Conservation (phyloP, 192 early-diverging fungal genomes). For the Backusella morwellensis region DNA sequence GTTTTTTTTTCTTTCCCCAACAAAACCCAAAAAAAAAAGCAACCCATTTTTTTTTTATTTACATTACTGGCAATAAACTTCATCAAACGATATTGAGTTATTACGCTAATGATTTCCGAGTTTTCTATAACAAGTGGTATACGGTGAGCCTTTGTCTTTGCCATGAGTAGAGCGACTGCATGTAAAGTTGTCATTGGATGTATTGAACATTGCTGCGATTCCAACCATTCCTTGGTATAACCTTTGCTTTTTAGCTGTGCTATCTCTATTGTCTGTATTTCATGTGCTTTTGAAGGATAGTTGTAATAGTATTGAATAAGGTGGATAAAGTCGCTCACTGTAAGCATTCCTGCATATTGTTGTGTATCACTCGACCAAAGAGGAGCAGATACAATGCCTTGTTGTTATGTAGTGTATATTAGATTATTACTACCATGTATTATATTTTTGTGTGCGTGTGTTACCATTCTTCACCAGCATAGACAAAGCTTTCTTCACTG, state of each 20-base stretch:
- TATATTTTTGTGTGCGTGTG: not conserved
- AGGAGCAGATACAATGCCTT: conserved; percentile 89
- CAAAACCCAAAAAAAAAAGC: not conserved
- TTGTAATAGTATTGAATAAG: conserved; percentile 89
- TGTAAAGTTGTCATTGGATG: conserved; percentile 86
- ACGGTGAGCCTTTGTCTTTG: conserved; percentile 81
- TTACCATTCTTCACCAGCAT: conserved; percentile 90
- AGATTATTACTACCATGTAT: not conserved
- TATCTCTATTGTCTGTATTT: conserved; percentile 81
- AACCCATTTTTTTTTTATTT: conserved; percentile 7
- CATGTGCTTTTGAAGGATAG: conserved; percentile 73
- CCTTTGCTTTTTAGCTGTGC: conserved; percentile 61
- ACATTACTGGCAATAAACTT: conserved; percentile 38
- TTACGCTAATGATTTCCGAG: conserved; percentile 83
- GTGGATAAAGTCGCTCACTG: conserved; percentile 92
- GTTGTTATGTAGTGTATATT: not conserved
- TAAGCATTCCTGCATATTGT: conserved; percentile 90
- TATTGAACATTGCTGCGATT: conserved; percentile 63
- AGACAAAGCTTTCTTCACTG: conserved; percentile 88
- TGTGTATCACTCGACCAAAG: conserved; percentile 81
- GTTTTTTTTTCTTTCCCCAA: not conserved
- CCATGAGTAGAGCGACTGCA: conserved; percentile 75
- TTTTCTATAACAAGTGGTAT: conserved; percentile 77
- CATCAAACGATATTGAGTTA: conserved; percentile 55
- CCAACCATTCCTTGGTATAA: conserved; percentile 47